These are phyloP conservation scores for Saccharum spontaneum DNA, from an alignment of 176 grass and related monocot species.

Conservation along the genomic window DNA sequence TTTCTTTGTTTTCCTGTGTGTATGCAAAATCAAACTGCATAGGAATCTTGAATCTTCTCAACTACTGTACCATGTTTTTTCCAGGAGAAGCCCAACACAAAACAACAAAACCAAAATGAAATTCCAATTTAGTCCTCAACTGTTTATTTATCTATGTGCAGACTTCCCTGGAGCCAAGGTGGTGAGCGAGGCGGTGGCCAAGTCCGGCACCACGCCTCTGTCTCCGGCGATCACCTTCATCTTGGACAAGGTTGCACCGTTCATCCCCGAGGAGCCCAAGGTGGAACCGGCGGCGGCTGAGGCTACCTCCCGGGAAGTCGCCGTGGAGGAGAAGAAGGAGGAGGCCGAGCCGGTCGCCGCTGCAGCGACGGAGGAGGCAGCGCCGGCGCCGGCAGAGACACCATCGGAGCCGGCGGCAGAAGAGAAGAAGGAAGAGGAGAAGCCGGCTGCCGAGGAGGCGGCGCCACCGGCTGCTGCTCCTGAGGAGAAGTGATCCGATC, in stretches of 20 bases:
- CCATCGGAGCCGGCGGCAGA: neutral
- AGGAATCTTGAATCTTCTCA: slow-evolving; percentile 42
- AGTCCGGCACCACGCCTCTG: slow-evolving; percentile 56
- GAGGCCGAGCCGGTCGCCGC: slow-evolving; percentile 31
- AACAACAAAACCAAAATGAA: neutral
- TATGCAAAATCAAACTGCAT: neutral
- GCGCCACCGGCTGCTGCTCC: neutral
- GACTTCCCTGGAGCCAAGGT: slow-evolving; percentile 88
- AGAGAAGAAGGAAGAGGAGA: slow-evolving; percentile 43
- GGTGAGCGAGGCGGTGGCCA: slow-evolving; percentile 76
- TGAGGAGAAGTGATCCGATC: slow-evolving; percentile 40
- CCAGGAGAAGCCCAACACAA: slow-evolving; percentile 1
- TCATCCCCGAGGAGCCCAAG: slow-evolving; percentile 69
- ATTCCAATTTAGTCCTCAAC: neutral
- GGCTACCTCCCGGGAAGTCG: slow-evolving; percentile 44
- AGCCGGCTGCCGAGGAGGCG: neutral
- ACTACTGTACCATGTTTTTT: slow-evolving; percentile 19
- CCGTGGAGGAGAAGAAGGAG: slow-evolving; percentile 54
- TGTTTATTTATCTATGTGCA: neutral
- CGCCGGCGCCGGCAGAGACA: neutral
- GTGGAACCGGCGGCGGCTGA: slow-evolving; percentile 32
- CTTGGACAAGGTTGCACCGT: slow-evolving; percentile 75
- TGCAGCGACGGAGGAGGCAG: neutral
- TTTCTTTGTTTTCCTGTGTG: neutral
- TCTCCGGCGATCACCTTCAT: slow-evolving; percentile 65